Conservation (phyloP, 768 basidiomycete species). For the Suillus discolor region DNA sequence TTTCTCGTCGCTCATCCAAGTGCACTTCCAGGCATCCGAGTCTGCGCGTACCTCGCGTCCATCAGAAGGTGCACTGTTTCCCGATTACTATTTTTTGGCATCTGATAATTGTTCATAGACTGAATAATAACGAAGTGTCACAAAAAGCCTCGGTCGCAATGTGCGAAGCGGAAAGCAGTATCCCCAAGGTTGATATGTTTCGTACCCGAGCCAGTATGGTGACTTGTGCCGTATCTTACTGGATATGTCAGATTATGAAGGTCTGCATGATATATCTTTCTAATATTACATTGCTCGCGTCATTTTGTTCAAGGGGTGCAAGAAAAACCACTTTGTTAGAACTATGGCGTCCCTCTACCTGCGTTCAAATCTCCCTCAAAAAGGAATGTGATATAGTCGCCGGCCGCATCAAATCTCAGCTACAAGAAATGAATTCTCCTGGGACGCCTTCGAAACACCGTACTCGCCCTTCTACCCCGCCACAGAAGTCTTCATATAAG, state of each 20-base stretch:
- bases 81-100: background rate
- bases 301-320: constrained; percentile 19
- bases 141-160: too few relatives aligned
- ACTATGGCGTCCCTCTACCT: constrained; percentile 18
- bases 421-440: constrained; percentile 8
- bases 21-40: constrained; percentile 25
- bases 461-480: constrained; percentile 10
- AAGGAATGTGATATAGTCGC: constrained; percentile 27
- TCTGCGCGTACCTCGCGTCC: constrained; percentile 35
- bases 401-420: constrained; percentile 22
- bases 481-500: constrained; percentile 23
- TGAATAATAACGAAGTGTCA: constrained; percentile 32
- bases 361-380: constrained; percentile 28
- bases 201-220: constrained; percentile 22
- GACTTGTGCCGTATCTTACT: constrained; percentile 46
- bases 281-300: background rate
- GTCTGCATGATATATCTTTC: constrained; percentile 22
- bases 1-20: constrained; percentile 23
- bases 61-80: constrained; percentile 29
- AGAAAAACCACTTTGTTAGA: constrained; percentile 21
- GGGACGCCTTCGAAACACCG: background rate
- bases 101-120: constrained; percentile 10
- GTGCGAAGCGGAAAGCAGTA: constrained; percentile 33
- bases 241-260: constrained; percentile 44
- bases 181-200: constrained; percentile 19